These are phyloP conservation scores for Nitzschia putrida DNA, from an alignment of 108 stramenopile species.

Conservation along the genomic window DNA sequence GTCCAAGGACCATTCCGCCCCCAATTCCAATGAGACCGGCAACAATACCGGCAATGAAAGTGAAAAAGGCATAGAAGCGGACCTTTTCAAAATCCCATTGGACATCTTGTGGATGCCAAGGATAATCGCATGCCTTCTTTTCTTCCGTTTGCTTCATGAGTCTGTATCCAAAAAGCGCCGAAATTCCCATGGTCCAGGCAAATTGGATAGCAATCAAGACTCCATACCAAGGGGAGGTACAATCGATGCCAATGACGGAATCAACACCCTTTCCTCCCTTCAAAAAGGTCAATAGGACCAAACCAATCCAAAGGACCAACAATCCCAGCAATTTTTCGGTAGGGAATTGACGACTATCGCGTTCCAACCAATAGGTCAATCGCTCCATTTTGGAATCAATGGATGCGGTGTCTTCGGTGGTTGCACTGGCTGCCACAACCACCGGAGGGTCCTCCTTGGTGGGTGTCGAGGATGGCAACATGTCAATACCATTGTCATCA, in stretches of 20 bases:
- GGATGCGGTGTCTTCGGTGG: not conserved
- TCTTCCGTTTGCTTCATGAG: slow-evolving; percentile 42
- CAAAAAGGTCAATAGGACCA: slow-evolving; percentile 56
- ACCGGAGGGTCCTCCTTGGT: not conserved
- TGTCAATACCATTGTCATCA: not conserved
- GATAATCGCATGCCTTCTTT: slow-evolving; percentile 48
- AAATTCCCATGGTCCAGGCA: slow-evolving; percentile 63
- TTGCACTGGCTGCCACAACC: not conserved
- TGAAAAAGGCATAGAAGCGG: slow-evolving; percentile 52
- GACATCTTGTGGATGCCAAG: slow-evolving; percentile 55
- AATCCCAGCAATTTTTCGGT: slow-evolving; percentile 54
- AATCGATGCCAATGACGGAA: slow-evolving; percentile 61
- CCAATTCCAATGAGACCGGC: slow-evolving; percentile 79
- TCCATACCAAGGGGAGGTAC: slow-evolving; percentile 56
- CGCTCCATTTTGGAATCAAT: slow-evolving; percentile 9
- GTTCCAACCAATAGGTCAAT: slow-evolving; percentile 42
- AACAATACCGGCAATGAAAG: slow-evolving; percentile 68
- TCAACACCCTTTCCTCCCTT: slow-evolving; percentile 77
- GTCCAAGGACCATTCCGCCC: slow-evolving; percentile 77
- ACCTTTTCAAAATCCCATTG: slow-evolving; percentile 55
- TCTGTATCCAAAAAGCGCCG: slow-evolving; percentile 49
- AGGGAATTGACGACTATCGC: slow-evolving; percentile 62
- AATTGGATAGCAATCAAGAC: slow-evolving; percentile 60
- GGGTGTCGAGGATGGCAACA: not conserved
- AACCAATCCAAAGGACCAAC: slow-evolving; percentile 54